Conservation (phyloP, 208 protist genomes). For the Leishmania arabica region DNA sequence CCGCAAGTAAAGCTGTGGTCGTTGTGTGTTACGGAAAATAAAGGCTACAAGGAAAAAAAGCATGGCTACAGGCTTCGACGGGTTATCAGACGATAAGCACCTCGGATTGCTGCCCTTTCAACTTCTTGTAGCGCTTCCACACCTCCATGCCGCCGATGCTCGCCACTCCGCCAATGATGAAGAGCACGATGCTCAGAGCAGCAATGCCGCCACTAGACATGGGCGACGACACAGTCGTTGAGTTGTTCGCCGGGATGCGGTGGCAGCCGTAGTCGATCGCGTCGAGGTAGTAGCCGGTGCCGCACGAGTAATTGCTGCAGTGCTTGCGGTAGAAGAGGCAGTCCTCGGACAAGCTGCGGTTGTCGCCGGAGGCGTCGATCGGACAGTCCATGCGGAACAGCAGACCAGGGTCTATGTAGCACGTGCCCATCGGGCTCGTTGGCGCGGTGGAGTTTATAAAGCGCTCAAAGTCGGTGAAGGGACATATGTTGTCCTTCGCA, state of each 20-base stretch:
- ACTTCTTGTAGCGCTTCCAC: conserved; percentile 19
- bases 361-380: conserved; percentile 9
- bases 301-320: conserved; percentile 52
- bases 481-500: conserved; percentile 50
- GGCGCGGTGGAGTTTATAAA: conserved; percentile 54
- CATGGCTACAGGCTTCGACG: neutral
- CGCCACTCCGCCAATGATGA: conserved; percentile 18
- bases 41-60: neutral
- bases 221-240: neutral
- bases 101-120: conserved; percentile 7
- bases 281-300: conserved; percentile 38
- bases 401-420: conserved; percentile 55
- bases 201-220: conserved; percentile 29
- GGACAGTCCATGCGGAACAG: conserved; percentile 44
- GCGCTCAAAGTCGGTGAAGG: conserved; percentile 55
- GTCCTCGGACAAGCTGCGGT: conserved; percentile 14
- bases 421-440: conserved; percentile 48
- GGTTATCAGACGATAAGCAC: conserved; percentile 11
- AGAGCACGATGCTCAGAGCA: conserved; percentile 22
- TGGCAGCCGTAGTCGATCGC: conserved; percentile 38
- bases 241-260: conserved; percentile 12
- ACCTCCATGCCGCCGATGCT: conserved; percentile 15
- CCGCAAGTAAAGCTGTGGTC: neutral
- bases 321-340: conserved; percentile 48
- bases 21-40: neutral